Base-by-base conservation (phyloP, 2,329 filamentous ascomycete genomes). In the Clonostachys byssicola region DNA sequence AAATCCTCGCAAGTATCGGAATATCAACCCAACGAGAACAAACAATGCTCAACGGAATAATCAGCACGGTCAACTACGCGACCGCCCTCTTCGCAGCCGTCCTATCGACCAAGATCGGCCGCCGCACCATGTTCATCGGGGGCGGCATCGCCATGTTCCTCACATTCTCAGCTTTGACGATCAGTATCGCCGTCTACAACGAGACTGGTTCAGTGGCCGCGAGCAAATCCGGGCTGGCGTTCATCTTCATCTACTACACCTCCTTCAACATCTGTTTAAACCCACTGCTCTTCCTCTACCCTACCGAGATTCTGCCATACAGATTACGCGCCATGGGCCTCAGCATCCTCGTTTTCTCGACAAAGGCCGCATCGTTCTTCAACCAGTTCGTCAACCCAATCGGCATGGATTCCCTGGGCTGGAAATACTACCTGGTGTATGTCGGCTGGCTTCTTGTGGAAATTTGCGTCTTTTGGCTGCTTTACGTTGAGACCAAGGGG, bases 401-500 rank as follows among this genome's bases (percentile, higher is more conserved):
- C 36, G 55, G 51, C 30, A 44, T 56, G 16, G 43, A 44, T 18
- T 18, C 30, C 9, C 47, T 54, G 35, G 45, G 43, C 12, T 59
- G 56, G 56, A 51, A 35, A 7, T 56, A 53, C 45, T 46, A 56
- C 13, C 47, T 52, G 34, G 51, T 47, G 30, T 59, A 59, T 47
- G 54, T 52, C 40, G 50, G 52, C 33, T 60, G 56, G 56, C 51
- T 61, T 13, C 55, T 45, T 12, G 58, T 62, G 36, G 59, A 62
- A 45, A 42, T 56, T 10, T 47, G 40, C n/a, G 34, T 56, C 86
- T 86, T 91, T 39, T 91, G 84, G 67, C 89, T 90, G 65, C 75
- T 89, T 54, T 91, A 89, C 61, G 87, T 87, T 9, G 87, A 91
- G 66, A 91, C 87, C 0, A 85, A 84, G 49, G 88, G 88, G 51